Base-by-base conservation (phyloP, 2,329 filamentous ascomycete species). In the Fusarium continuum region DNA sequence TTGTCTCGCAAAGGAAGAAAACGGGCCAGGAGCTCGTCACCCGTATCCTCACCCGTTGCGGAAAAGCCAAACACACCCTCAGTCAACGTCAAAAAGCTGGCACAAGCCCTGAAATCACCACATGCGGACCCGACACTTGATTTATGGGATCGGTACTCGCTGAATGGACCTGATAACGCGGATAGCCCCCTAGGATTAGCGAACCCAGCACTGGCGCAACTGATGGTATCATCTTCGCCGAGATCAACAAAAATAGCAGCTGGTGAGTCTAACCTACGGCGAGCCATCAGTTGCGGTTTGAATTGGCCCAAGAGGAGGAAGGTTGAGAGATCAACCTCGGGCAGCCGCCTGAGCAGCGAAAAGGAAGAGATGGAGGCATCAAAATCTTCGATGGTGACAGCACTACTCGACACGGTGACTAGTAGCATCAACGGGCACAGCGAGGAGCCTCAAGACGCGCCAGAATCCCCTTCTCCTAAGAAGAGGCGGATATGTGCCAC, bases 141-240 rank as follows among this genome's bases (percentile, higher is more conserved):
- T 63, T 76, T 93, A 3, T 94, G 91, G 91, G 91, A 90, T 67
- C 87, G 89, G 47, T 92, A 91, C 72, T 85, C 89, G 31, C 76
- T 86, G 14, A 75, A 71, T 31, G 56, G 47, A 38, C 59, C 64
- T 22, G 81, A 70, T 78, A 82, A 61, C 75, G 76, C 48, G 73
- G 79, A 13, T 75, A 81, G 60, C 66, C 76, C 47, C 75, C 76
- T 38, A 2, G 83, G 84, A 17, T 74, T 82, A 36, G 75, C 79
- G 35, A 87, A 86, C 66, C 85, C 85, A 32, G 78, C 83, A 14
- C 79, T 91, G 20, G 84, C 86, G 43, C 85, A 90, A 51, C 78
- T 92, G 22, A 86, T 90, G 78, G 82, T 88, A 3, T 91, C 89
- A 1, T 91, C 88, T 5, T 92, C 90, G 4, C 89, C 89, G 46